Evolutionary conservation across 1,139 yeast species (phyloP), one percentile per base, ranked within the genome.

Genomic region (Kurtzmaniella quercitrusa): DNA sequence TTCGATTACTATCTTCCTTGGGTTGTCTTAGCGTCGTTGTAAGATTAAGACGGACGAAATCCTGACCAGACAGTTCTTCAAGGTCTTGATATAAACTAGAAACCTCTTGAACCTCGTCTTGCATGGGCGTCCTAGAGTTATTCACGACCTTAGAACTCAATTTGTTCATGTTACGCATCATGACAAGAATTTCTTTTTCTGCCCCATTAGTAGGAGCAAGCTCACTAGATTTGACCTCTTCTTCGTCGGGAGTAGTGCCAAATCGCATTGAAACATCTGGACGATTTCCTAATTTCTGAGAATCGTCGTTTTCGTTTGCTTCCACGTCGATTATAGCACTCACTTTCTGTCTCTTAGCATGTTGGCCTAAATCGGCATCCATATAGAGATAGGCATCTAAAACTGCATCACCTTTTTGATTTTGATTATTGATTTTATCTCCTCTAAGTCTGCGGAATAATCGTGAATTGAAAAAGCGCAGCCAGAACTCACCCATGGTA

Each of bases 401-500:
- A 5, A 89, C 74, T 9, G 83, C 76, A 61, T 93, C 98, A 42
- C 94, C 91, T 47, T 95, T 76, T 50, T 87, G 89, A 51, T 82
- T 83, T 2, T 78, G 65, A 55, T 82, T 80, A 42, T 69, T 69
- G 42, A 88, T 77, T 51, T 82, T 83, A 58, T 93, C 98, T 46
- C 99, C 98, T 57, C 96, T 76, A 36, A 93, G 69, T 54, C 93
- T 78, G 53, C 97, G 74, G 57, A 91, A 93, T 46, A 93, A 66
- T 54, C 89, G 84, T 1, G 97, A 88, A 54, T 88, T 83, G 69
- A 93, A 93, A 57, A 93, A 94, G 48, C 98, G 71, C n/a, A 95
- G 86, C 98, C 99, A 93, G 54, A 93, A 93, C 56, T 87, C 95
- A 33, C 94, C 93, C 60, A 91, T 98, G 41, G 78, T 76, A 47